These are phyloP conservation scores for Acacia melanoxylon DNA, from an alignment of 306 rosid genomes.

Conservation along the genomic window DNA sequence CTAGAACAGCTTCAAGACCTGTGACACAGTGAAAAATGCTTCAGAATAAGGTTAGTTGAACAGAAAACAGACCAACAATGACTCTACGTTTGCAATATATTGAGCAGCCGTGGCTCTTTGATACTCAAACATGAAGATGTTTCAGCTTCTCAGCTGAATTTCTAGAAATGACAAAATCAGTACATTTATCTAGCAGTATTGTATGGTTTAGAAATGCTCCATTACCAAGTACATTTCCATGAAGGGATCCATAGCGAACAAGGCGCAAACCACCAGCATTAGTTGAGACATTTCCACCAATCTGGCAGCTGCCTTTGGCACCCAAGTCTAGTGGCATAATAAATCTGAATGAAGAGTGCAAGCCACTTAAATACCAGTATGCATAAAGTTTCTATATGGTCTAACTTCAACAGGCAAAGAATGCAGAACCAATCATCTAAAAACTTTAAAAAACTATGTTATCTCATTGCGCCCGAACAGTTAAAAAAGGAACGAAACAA, in stretches of 20 bases:
- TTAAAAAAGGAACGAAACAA: conserved; percentile 1
- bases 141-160: conserved; percentile 28
- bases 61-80: conserved; percentile 26
- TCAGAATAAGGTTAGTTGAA: conserved; percentile 27
- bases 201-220: conserved; percentile 10
- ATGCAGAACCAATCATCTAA: conserved; percentile 21
- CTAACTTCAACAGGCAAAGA: conserved; percentile 23
- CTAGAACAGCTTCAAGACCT: conserved; percentile 94
- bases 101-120: conserved; percentile 2
- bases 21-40: conserved; percentile 33
- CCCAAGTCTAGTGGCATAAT: conserved; percentile 99
- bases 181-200: conserved; percentile 18
- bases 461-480: conserved; percentile 5
- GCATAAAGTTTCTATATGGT: conserved; percentile 8
- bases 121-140: conserved; percentile 2
- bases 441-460: conserved; percentile 24
- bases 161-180: conserved; percentile 21
- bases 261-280: conserved; percentile 99
- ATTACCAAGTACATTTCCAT: conserved; percentile 89
- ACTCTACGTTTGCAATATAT: conserved; percentile 29
- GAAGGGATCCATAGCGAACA: conserved; percentile 94
- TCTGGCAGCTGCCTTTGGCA: conserved; percentile 99
- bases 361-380: conserved; percentile 39
- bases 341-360: conserved; percentile 80
- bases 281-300: conserved; percentile 96